Percentiles rank a stretch among this genome's conserved stretches.
phyloP scores from a whole-genome alignment of 495 filamentous ascomycete genomes.

The Trichoderma erinaceum region DNA sequence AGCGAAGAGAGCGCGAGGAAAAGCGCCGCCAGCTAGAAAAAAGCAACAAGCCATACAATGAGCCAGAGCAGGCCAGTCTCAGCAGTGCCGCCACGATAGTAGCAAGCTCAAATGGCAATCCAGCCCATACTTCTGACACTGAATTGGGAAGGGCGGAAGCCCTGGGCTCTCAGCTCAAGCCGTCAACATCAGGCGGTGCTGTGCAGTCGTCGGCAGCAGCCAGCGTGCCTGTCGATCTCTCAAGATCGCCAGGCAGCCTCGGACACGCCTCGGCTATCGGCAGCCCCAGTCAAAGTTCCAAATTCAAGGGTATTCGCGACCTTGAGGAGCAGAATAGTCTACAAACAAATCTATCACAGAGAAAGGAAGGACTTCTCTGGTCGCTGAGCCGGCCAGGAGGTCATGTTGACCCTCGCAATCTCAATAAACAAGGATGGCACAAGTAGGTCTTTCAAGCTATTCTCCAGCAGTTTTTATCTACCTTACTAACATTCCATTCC shows the following conservation, averaged over 20 bases:
- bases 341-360: slow-evolving; percentile 41
- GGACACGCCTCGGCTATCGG: slow-evolving; percentile 26
- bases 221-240: slow-evolving; percentile 28
- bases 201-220: slow-evolving; percentile 19
- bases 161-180: slow-evolving; percentile 58
- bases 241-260: slow-evolving; percentile 40
- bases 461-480: neutral
- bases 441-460: slow-evolving; percentile 60
- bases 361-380: slow-evolving; percentile 93
- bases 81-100: slow-evolving; percentile 24
- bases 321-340: slow-evolving; percentile 72
- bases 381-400: slow-evolving; percentile 87
- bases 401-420: slow-evolving; percentile 86
- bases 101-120: slow-evolving; percentile 34
- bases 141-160: slow-evolving; percentile 68
- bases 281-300: slow-evolving; percentile 52
- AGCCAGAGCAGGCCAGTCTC: slow-evolving; percentile 51
- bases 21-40: slow-evolving; percentile 86
- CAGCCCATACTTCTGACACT: slow-evolving; percentile 45
- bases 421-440: slow-evolving; percentile 98
- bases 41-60: slow-evolving; percentile 71
- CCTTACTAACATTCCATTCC: slow-evolving; percentile 18
- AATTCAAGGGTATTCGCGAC: slow-evolving; percentile 85
- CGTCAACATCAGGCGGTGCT: slow-evolving; percentile 31
- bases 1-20: slow-evolving; percentile 87